Evolutionary conservation across 768 basidiomycete genomes (phyloP).

Genomic region (Dacryopinax spathularia): DNA sequence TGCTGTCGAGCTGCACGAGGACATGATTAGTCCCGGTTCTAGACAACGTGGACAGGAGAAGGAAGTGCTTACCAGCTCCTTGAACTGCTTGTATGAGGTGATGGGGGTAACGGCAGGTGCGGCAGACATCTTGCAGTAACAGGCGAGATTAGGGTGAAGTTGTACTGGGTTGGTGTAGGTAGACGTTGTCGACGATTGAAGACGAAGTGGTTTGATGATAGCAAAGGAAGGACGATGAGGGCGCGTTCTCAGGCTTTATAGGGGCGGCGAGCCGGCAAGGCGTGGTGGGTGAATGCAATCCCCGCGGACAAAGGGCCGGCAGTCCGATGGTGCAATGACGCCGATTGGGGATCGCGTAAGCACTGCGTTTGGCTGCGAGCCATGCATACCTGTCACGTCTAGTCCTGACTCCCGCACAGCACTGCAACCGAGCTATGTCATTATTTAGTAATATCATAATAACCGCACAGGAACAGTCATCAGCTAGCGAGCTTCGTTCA

Average conservation of each 20-base stretch:
- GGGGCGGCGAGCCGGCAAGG: neutral
- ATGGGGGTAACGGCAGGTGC: conserved; percentile 26
- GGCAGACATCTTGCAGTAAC: neutral
- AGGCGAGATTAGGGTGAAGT: neutral
- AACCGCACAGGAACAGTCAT: neutral
- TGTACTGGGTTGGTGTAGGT: neutral
- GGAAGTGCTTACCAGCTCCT: conserved; percentile 29
- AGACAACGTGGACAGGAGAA: neutral
- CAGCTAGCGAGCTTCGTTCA: too few relatives aligned
- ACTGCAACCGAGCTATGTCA: neutral
- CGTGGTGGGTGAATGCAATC: neutral
- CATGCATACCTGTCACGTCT: neutral
- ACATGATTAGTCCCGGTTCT: neutral
- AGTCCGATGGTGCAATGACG: conserved; percentile 2
- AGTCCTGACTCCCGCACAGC: neutral
- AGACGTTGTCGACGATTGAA: neutral
- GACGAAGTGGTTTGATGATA: neutral
- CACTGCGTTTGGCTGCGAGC: neutral
- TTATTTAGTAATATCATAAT: neutral
- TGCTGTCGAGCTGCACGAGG: conserved; percentile 31
- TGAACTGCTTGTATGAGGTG: conserved; percentile 28
- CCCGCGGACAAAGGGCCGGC: neutral
- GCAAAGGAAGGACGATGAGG: neutral
- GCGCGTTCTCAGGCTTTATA: neutral
- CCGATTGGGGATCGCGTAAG: neutral